Percentiles rank a stretch among this genome's conserved stretches.
These are phyloP conservation scores for Diaporthe ilicicola DNA, from an alignment of 2,329 filamentous ascomycete species.

Conservation along the genomic window DNA sequence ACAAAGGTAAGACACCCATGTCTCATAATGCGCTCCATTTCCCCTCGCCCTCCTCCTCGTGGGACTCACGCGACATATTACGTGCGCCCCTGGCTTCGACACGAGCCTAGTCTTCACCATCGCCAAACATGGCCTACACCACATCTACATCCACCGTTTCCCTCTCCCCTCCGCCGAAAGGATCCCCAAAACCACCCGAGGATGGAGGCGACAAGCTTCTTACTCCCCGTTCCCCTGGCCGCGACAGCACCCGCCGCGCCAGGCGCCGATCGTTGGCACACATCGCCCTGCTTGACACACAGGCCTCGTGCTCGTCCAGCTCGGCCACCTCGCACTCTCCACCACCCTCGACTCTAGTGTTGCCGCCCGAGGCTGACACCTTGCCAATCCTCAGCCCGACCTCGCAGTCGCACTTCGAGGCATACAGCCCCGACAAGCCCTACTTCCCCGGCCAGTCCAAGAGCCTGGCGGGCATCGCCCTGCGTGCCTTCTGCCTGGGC, in stretches of 20 bases:
- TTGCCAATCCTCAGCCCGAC: constrained; percentile 42
- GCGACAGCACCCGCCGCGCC: constrained; percentile 28
- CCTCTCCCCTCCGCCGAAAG: constrained; percentile 20
- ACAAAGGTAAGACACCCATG: constrained; percentile 24
- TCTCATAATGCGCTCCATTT: constrained; percentile 4
- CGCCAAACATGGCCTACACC: constrained; percentile 11
- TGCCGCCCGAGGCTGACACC: constrained; percentile 35
- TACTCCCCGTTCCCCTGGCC: constrained; percentile 15
- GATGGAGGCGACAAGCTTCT: constrained; percentile 11
- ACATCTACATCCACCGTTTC: constrained; percentile 15
- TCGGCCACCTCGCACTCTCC: constrained; percentile 19
- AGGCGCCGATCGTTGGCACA: constrained; percentile 31
- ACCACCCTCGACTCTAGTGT: constrained; percentile 8
- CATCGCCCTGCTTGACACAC: constrained; percentile 30
- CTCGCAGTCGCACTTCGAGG: constrained; percentile 38
- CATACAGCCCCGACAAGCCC: constrained; percentile 39
- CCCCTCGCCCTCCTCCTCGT: constrained; percentile 16
- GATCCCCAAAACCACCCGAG: not conserved
- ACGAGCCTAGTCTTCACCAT: not conserved
- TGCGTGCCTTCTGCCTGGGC: constrained; percentile 65
- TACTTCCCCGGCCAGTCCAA: constrained; percentile 58
- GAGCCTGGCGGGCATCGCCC: constrained; percentile 67
- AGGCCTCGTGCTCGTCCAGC: constrained; percentile 4
- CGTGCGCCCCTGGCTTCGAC: not conserved
- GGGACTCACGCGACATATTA: constrained; percentile 9